Conservation (phyloP, 805 yeast species). For the Lachancea quebecensis region DNA sequence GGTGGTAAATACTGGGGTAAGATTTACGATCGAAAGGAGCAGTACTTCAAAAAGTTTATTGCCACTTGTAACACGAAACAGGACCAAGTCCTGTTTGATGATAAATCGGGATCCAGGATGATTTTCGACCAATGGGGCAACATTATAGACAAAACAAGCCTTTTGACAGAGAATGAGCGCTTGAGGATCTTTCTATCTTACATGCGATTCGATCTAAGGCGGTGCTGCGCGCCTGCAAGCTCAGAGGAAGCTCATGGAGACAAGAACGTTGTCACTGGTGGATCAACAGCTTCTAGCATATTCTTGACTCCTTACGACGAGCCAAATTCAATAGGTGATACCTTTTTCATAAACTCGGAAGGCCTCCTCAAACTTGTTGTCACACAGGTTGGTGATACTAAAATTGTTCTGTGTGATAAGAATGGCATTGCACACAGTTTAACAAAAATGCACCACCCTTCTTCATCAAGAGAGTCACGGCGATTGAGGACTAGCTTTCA, state of each 20-base stretch:
- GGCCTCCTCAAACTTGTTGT: slow-evolving; percentile 63
- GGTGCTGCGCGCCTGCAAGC: slow-evolving; percentile 22
- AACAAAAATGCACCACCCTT: slow-evolving; percentile 81
- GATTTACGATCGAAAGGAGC: slow-evolving; percentile 46
- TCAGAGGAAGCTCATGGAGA: slow-evolving; percentile 17
- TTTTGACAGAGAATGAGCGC: slow-evolving; percentile 29
- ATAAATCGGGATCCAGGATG: slow-evolving; percentile 27
- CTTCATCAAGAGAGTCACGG: slow-evolving; percentile 67
- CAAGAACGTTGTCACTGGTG: slow-evolving; percentile 36
- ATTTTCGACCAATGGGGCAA: slow-evolving; percentile 33
- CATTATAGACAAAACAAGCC: slow-evolving; percentile 30
- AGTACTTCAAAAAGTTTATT: slow-evolving; percentile 31
- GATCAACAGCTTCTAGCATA: slow-evolving; percentile 70
- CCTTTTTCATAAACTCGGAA: slow-evolving; percentile 45
- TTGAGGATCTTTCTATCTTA: slow-evolving; percentile 25
- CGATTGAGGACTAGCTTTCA: slow-evolving; percentile 62
- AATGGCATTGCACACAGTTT: slow-evolving; percentile 73
- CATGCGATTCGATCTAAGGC: slow-evolving; percentile 26
- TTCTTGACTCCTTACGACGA: slow-evolving; percentile 35
- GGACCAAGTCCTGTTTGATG: slow-evolving; percentile 27
- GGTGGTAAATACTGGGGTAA: slow-evolving; percentile 84
- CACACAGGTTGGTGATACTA: slow-evolving; percentile 91
- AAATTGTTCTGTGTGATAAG: slow-evolving; percentile 77
- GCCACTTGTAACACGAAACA: slow-evolving; percentile 30
- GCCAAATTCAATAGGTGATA: slow-evolving; percentile 19